phyloP scores from a whole-genome alignment of 345 rosid genomes.

The Linum trigynum region DNA sequence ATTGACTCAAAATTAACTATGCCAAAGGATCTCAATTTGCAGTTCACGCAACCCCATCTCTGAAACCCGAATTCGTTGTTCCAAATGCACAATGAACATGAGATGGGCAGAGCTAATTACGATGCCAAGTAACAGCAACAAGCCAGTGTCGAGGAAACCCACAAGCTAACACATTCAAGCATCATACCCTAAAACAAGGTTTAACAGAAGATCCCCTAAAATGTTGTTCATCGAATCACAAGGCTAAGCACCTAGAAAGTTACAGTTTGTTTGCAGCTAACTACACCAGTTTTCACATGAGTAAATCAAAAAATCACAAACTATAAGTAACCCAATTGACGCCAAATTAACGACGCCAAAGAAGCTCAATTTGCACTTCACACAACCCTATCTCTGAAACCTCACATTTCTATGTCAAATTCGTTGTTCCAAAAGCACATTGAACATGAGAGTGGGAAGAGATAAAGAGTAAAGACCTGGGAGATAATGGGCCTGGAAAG shows the following conservation, averaged over 20 bases:
- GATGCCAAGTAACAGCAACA: not conserved
- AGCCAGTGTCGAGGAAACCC: not conserved
- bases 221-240: too few relatives aligned
- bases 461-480: conserved; percentile 37
- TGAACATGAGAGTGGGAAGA: not conserved
- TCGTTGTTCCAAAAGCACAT: not conserved
- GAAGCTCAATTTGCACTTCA: too few relatives aligned
- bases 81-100: not conserved
- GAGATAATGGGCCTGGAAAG: conserved; percentile 70
- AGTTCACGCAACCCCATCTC: too few relatives aligned
- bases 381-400: too few relatives aligned
- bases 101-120: not conserved
- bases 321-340: not conserved
- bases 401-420: too few relatives aligned
- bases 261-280: too few relatives aligned
- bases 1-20: not conserved
- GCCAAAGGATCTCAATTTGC: too few relatives aligned
- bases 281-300: too few relatives aligned
- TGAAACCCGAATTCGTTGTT: too few relatives aligned
- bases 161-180: not conserved
- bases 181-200: too few relatives aligned
- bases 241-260: too few relatives aligned
- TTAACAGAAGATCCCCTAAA: too few relatives aligned
- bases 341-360: not conserved
- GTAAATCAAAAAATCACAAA: not conserved